phyloP scores from a whole-genome alignment of 345 rosid genomes.

The Trapa incisa region DNA sequence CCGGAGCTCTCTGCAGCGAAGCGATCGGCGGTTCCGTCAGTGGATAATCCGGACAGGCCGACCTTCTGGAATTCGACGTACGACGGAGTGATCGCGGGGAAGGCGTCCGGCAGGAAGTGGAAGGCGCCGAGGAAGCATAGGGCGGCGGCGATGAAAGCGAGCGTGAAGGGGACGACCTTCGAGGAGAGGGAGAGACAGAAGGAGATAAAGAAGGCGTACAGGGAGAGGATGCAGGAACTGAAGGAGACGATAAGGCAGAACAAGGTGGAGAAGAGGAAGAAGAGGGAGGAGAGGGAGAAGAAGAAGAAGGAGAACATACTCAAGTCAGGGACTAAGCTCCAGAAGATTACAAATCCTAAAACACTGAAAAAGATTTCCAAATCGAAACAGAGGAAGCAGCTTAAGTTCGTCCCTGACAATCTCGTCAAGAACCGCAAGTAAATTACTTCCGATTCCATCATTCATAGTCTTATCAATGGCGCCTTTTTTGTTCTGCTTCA shows the following conservation, averaged over 20 bases:
- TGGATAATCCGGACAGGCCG: constrained; percentile 63
- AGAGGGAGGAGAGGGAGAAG: constrained; percentile 24
- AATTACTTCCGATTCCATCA: too few species aligned
- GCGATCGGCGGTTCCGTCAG: constrained; percentile 58
- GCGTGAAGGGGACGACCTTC: constrained; percentile 28
- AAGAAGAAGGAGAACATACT: too few species aligned
- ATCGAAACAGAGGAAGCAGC: too few species aligned
- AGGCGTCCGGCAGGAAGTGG: constrained; percentile 74
- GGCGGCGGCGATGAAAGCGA: constrained; percentile 58
- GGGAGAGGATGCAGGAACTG: constrained; percentile 52
- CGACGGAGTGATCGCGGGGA: constrained; percentile 92
- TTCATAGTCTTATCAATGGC: too few species aligned
- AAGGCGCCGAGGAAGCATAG: constrained; percentile 54
- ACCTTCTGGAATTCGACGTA: constrained; percentile 45
- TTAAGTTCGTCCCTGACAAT: too few species aligned
- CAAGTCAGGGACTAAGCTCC: too few species aligned
- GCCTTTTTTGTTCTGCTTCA: too few species aligned
- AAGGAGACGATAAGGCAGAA: constrained; percentile 76
- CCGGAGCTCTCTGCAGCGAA: constrained; percentile 34
- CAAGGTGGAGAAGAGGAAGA: constrained; percentile 75
- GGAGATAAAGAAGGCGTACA: constrained; percentile 69
- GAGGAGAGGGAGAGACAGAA: constrained; percentile 61
- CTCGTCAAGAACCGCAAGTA: too few species aligned
- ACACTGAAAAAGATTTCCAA: too few species aligned
- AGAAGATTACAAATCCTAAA: too few species aligned